Evolutionary conservation across 2,329 filamentous ascomycete genomes (phyloP).

Genomic region (Exophiala lecanii-corni): DNA sequence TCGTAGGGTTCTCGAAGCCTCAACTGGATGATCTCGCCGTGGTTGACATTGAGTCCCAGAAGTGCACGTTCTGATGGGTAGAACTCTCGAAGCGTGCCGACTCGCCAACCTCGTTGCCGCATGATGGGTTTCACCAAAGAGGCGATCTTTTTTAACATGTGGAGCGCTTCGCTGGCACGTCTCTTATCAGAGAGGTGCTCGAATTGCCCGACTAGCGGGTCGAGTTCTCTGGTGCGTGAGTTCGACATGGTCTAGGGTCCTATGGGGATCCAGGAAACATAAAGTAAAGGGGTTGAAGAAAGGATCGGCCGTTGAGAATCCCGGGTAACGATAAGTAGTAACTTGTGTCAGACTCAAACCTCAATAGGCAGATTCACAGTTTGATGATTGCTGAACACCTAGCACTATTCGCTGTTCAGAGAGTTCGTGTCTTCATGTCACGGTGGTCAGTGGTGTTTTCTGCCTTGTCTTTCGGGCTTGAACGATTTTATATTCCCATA

Average conservation of each 20-base stretch:
- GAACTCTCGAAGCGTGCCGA: conserved; percentile 77
- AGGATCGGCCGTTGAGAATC: no score
- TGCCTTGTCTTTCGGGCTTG: no score
- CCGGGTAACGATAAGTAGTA: no score
- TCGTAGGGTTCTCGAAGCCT: conserved; percentile 74
- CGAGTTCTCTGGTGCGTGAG: conserved; percentile 33
- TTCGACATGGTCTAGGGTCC: conserved; percentile 19
- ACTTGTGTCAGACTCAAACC: no score
- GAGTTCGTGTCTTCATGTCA: no score
- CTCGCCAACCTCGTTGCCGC: conserved; percentile 76
- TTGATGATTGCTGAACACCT: no score
- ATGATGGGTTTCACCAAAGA: conserved; percentile 93
- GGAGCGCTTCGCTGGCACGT: conserved; percentile 48
- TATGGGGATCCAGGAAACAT: no score
- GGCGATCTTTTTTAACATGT: conserved; percentile 71
- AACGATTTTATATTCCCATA: no score
- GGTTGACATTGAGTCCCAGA: conserved; percentile 75
- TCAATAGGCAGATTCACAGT: no score
- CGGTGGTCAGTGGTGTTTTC: no score
- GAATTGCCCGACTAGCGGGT: conserved; percentile 48
- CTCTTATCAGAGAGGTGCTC: conserved; percentile 49
- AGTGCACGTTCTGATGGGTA: conserved; percentile 70
- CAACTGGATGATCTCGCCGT: conserved; percentile 73
- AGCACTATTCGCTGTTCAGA: no score
- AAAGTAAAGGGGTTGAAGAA: no score